phyloP scores from a whole-genome alignment of 352 stramenopile species.

The Pythium graminicola region DNA sequence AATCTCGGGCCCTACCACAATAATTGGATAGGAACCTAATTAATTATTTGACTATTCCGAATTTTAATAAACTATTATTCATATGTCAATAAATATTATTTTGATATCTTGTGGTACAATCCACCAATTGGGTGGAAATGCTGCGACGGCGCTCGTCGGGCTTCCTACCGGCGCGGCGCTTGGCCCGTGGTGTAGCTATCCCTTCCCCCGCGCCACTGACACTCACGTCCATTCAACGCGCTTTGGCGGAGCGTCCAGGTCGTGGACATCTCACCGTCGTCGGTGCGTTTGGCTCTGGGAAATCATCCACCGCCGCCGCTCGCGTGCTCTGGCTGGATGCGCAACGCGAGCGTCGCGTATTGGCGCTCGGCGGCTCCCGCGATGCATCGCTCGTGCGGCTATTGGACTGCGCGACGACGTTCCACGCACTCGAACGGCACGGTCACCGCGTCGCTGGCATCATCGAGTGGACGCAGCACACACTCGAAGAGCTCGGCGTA shows the following conservation, averaged over 20 bases:
- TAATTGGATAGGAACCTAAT: too few species aligned
- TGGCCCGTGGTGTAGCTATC: neutral
- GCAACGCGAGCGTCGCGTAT: conserved; percentile 10
- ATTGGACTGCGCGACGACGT: conserved; percentile 23
- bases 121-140: neutral
- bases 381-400: conserved; percentile 4
- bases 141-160: neutral
- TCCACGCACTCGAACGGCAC: conserved; percentile 61
- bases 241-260: neutral
- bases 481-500: conserved; percentile 52
- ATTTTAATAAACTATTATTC: too few species aligned
- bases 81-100: too few species aligned
- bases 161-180: neutral
- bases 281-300: conserved; percentile 11
- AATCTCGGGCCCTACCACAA: too few species aligned
- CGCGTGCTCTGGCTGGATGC: conserved; percentile 20
- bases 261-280: conserved; percentile 9
- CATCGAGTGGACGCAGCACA: conserved; percentile 57
- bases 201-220: neutral
- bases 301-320: conserved; percentile 16
- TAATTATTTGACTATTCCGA: too few species aligned
- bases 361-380: conserved; percentile 13
- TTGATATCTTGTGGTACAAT: too few species aligned
- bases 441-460: conserved; percentile 52
- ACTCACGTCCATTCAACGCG: neutral